phyloP scores from a whole-genome alignment of 805 yeast species.

The Jamesozyma lodderae region DNA sequence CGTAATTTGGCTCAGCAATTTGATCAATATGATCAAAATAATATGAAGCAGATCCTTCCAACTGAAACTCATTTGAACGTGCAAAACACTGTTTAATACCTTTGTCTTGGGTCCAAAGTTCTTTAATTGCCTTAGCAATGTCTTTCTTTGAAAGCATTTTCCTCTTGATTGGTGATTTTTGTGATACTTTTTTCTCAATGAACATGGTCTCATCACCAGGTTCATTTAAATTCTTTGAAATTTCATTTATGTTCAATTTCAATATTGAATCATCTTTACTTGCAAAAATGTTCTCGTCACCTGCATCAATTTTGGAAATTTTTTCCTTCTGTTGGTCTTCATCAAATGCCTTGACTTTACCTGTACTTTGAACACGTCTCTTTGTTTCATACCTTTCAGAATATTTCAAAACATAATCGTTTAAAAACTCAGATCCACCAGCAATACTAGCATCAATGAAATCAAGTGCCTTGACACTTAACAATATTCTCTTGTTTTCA shows the following conservation, averaged over 20 bases:
- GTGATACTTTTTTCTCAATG: slow-evolving; percentile 9
- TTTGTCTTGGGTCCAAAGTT: slow-evolving; percentile 59
- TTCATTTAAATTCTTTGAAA: slow-evolving; percentile 20
- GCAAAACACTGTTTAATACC: slow-evolving; percentile 55
- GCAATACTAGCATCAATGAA: slow-evolving; percentile 58
- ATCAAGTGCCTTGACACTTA: slow-evolving; percentile 50
- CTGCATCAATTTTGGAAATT: background rate
- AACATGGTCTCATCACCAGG: slow-evolving; percentile 21
- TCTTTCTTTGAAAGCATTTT: slow-evolving; percentile 32
- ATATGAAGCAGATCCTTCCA: slow-evolving; percentile 75
- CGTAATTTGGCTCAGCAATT: slow-evolving; percentile 55
- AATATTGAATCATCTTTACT: background rate
- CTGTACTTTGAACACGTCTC: slow-evolving; percentile 48
- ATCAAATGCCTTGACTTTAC: slow-evolving; percentile 33
- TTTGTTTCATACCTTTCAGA: slow-evolving; percentile 44
- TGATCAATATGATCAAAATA: slow-evolving; percentile 67
- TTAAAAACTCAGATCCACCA: slow-evolving; percentile 54
- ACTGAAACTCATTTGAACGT: slow-evolving; percentile 67
- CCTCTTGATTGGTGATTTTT: slow-evolving; percentile 7
- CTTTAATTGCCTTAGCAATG: slow-evolving; percentile 61
- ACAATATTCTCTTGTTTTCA: slow-evolving; percentile 39
- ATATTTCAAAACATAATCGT: slow-evolving; percentile 56
- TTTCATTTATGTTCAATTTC: slow-evolving; percentile 11
- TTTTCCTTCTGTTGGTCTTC: slow-evolving; percentile 14
- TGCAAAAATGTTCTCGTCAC: background rate